Percentiles rank a stretch among this genome's conserved stretches.
These are phyloP conservation scores for Crithidia thermophila DNA, from an alignment of 208 protist species.

Conservation along the genomic window DNA sequence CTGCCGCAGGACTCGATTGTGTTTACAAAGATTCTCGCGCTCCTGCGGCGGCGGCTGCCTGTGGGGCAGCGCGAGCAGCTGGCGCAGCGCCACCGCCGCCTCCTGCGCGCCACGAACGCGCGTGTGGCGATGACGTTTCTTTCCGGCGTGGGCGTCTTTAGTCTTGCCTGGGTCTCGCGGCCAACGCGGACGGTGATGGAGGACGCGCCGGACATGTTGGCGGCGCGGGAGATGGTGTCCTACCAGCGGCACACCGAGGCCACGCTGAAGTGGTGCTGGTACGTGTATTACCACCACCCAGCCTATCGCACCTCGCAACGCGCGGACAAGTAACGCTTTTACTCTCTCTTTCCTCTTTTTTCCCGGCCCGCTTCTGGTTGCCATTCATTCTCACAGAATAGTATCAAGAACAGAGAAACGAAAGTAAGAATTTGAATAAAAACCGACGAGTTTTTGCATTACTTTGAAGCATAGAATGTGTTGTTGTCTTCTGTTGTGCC, in stretches of 20 bases:
- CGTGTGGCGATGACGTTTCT: constrained; percentile 61
- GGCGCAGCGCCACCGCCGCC: constrained; percentile 59
- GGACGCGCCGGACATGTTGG: constrained; percentile 52
- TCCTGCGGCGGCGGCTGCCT: constrained; percentile 47
- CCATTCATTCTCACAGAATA: too few relatives aligned
- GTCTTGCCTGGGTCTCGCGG: constrained; percentile 47
- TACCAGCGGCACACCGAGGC: constrained; percentile 71
- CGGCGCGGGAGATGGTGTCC: constrained; percentile 48
- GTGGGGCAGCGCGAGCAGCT: constrained; percentile 54
- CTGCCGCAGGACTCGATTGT: constrained; percentile 66
- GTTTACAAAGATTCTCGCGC: constrained; percentile 40
- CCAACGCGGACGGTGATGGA: constrained; percentile 59
- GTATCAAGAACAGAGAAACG: too few relatives aligned
- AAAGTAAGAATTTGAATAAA: too few relatives aligned
- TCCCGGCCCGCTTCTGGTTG: too few relatives aligned
- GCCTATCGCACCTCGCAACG: constrained; percentile 48
- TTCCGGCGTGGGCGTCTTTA: constrained; percentile 43
- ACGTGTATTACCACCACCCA: constrained; percentile 88
- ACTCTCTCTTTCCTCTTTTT: constrained; percentile 3
- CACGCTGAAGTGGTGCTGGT: constrained; percentile 78
- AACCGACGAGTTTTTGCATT: neutral
- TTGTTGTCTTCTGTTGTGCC: neutral
- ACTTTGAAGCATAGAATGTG: neutral
- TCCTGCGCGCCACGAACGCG: constrained; percentile 78
- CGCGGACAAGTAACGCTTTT: too few relatives aligned